Conservation (phyloP, 192 early-diverging fungal species). For the Chytriomyces sp. region DNA sequence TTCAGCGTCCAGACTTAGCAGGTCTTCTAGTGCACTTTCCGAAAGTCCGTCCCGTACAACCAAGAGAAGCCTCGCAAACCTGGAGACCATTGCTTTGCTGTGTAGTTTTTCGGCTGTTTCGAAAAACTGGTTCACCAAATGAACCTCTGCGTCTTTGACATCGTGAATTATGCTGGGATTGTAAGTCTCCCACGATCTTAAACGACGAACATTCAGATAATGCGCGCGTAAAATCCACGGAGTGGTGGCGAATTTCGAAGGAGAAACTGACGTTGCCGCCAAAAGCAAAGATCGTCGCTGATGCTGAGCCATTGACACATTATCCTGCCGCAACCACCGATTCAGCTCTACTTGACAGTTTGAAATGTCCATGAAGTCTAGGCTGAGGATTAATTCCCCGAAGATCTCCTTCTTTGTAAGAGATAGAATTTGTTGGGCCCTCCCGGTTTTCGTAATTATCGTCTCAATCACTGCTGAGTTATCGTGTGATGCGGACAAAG, state of each 20-base stretch:
- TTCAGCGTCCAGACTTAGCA: conserved; percentile 26
- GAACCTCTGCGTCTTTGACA: background rate
- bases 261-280: conserved; percentile 12
- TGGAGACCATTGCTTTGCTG: conserved; percentile 18
- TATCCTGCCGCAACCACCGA: conserved; percentile 12
- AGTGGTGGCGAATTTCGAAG: background rate
- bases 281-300: conserved; percentile 13
- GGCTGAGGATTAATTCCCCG: background rate
- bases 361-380: conserved; percentile 15
- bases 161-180: background rate
- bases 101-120: conserved; percentile 24
- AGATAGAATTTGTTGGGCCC: background rate
- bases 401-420: conserved; percentile 15
- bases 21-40: conserved; percentile 30
- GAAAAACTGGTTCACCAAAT: conserved; percentile 10
- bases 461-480: background rate
- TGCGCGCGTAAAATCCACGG: conserved; percentile 10
- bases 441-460: background rate
- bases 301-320: background rate
- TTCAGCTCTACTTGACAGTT: conserved; percentile 22
- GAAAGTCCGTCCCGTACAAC: conserved; percentile 27
- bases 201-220: background rate
- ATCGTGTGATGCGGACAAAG: conserved; percentile 1
- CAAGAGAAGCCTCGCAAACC: background rate
- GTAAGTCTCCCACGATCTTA: conserved; percentile 16